Base-by-base conservation (phyloP, 106 monocot genomes). In the Ottelia alismoides region DNA sequence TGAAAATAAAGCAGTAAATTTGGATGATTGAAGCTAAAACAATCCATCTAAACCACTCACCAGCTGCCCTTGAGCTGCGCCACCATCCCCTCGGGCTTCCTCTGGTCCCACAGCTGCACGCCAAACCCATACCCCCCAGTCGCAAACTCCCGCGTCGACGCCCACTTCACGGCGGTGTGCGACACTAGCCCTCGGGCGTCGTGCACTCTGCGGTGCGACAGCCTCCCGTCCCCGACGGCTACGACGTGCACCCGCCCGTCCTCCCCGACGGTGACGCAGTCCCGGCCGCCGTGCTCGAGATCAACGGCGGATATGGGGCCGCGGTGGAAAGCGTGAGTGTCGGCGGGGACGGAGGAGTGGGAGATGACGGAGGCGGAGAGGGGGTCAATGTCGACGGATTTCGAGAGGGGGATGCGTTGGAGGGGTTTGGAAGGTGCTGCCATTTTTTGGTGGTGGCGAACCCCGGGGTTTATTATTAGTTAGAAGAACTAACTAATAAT, bases 181-280 rank as follows among this genome's bases (percentile, higher is more conserved):
- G 72, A 74, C 0, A 66, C 75, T 64, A 91, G 30, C 2, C 91
- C 91, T 28, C 54, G 52, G 51, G 78, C 71, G 28, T 91, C 85
- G 3, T 69, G 55, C 17, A 85, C 73, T 67, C 58, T 25, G 47
- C 57, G 57, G 27, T 28, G 11, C 25, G 78, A 81, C 59, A 81
- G 31, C 53, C 70, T 40, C 20, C 53, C 72, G 10, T 72, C 80
- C 0, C 67, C 75, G 11, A 80, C 51, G 14, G 24, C 52, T 20
- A 81, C 81, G 53, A 85, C 11, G 52, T 81, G 78, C 29, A 91
- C 81, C 60, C 73, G 72, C 25, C 91, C 91, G 28, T 91, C 91
- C 78, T 85, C 78, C n/a, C 84, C 84, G 18, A 63, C 91, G 22
- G 64, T 84, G 22, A 85, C 72, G 51, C 75, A 77, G 45, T 77